phyloP scores from a whole-genome alignment of 1,284 basidiomycete genomes.

The Ganoderma resinaceum region DNA sequence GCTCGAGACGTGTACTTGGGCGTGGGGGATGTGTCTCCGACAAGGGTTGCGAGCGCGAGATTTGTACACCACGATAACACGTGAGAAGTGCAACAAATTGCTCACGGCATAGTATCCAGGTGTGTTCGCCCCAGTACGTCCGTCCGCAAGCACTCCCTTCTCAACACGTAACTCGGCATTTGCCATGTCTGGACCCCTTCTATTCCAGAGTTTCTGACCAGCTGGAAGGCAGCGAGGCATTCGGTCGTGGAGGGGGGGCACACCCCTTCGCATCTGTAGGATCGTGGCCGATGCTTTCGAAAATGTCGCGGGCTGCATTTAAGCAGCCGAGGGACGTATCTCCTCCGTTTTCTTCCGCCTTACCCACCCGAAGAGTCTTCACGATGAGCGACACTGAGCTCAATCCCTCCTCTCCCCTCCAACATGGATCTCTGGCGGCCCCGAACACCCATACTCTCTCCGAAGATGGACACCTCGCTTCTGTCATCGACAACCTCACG shows the following conservation, averaged over 20 bases:
- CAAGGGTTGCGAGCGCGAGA: conserved; percentile 1
- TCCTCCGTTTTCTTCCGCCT: not conserved
- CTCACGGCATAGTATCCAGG: no score
- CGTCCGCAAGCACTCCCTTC: not conserved
- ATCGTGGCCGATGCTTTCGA: not conserved
- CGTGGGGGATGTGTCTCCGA: not conserved
- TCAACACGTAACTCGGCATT: not conserved
- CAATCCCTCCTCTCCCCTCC: not conserved
- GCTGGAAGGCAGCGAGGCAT: not conserved
- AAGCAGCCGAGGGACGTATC: not conserved
- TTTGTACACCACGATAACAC: no score
- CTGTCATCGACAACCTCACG: conserved; percentile 28
- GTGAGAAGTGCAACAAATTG: not conserved
- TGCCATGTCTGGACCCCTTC: not conserved
- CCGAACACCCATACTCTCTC: not conserved
- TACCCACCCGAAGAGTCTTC: not conserved
- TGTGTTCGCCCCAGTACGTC: not conserved
- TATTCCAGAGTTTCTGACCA: not conserved
- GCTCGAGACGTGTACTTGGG: not conserved
- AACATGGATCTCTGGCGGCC: not conserved
- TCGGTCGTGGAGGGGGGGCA: not conserved
- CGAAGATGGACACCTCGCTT: conserved; percentile 12
- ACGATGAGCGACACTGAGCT: not conserved
- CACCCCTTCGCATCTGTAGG: not conserved
- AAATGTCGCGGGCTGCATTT: not conserved